phyloP scores from a whole-genome alignment of 768 basidiomycete genomes.

The Mycena alexandri region DNA sequence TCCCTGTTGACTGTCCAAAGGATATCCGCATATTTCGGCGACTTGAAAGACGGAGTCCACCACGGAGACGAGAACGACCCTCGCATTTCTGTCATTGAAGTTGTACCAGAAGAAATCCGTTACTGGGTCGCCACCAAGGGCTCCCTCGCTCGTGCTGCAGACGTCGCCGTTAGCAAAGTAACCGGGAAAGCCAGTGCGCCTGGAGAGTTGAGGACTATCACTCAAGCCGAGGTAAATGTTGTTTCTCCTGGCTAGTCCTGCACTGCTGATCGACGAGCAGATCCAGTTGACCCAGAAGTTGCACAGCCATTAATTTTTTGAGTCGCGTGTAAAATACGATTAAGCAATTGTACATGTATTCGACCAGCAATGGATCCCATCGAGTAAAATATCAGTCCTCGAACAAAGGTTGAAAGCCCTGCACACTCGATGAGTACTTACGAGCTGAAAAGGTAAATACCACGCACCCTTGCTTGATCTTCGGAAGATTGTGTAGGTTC shows the following conservation, averaged over 20 bases:
- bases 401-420: slow-evolving; percentile 65
- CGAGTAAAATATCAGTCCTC: slow-evolving; percentile 55
- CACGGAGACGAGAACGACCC: slow-evolving; percentile 86
- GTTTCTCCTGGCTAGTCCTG: not conserved
- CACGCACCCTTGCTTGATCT: slow-evolving; percentile 50
- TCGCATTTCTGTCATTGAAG: slow-evolving; percentile 81
- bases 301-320: slow-evolving; percentile 17
- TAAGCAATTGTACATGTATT: slow-evolving; percentile 5
- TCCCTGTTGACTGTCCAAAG: slow-evolving; percentile 48
- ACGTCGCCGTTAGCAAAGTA: slow-evolving; percentile 69
- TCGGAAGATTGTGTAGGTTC: slow-evolving; percentile 56
- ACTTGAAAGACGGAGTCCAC: slow-evolving; percentile 87
- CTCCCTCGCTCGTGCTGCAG: slow-evolving; percentile 66
- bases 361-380: not conserved
- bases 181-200: slow-evolving; percentile 75
- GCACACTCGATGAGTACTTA: slow-evolving; percentile 16
- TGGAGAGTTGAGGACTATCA: slow-evolving; percentile 84
- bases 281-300: slow-evolving; percentile 56
- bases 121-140: slow-evolving; percentile 83
- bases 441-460: not conserved
- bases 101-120: slow-evolving; percentile 83
- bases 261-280: slow-evolving; percentile 42
- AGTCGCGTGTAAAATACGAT: slow-evolving; percentile 17
- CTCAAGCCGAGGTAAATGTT: slow-evolving; percentile 71
- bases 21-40: slow-evolving; percentile 84